Conservation (phyloP, 176 grass and related monocot species). For the Hyparrhenia diplandra region DNA sequence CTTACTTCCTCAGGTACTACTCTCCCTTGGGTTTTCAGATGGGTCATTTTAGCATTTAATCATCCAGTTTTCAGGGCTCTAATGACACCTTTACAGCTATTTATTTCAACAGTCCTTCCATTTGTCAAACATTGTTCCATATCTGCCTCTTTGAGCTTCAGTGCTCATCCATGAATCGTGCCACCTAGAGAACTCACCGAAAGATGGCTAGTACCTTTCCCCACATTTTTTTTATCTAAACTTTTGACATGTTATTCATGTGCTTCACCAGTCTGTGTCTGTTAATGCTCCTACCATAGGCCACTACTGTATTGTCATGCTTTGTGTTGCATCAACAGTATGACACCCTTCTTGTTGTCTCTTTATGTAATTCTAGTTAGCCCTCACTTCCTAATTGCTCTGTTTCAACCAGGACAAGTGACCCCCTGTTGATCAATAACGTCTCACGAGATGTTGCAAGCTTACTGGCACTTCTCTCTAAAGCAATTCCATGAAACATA, state of each 20-base stretch:
- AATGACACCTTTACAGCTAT: not conserved
- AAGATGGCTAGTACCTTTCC: not conserved
- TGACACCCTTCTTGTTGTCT: not conserved
- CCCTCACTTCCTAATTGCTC: not conserved
- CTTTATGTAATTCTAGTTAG: not conserved
- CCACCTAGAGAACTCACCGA: not conserved
- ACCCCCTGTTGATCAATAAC: not conserved
- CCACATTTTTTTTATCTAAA: not conserved
- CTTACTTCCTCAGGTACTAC: not conserved
- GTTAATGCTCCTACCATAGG: not conserved
- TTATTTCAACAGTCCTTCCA: not conserved
- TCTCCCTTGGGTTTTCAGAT: not conserved
- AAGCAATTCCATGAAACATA: not conserved
- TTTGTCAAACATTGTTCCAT: not conserved
- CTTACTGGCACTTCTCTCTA: not conserved
- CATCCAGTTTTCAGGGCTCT: not conserved
- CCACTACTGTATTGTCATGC: not conserved
- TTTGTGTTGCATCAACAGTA: not conserved
- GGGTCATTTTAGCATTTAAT: not conserved
- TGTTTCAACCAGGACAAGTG: not conserved
- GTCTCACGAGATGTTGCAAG: not conserved
- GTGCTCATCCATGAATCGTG: not conserved
- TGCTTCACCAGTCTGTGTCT: not conserved
- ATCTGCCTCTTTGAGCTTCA: not conserved
- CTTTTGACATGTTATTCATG: not conserved